Evolutionary conservation across 2,329 filamentous ascomycete species (phyloP).

Genomic region (Emydomyces testavorans): DNA sequence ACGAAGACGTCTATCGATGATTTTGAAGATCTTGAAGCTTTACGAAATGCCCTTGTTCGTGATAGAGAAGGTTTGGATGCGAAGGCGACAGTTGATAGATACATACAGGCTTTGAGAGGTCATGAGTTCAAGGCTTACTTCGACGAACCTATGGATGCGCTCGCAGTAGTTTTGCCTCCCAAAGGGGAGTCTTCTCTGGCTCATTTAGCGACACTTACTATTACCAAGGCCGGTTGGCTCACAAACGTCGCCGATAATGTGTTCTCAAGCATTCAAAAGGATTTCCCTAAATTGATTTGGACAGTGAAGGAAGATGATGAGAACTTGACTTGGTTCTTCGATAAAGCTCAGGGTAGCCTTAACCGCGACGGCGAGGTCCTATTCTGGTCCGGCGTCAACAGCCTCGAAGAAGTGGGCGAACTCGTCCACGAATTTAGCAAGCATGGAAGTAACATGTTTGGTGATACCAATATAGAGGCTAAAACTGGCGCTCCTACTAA

Average conservation of each 20-base stretch:
- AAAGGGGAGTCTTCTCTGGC: slow-evolving; percentile 55
- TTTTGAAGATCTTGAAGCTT: slow-evolving; percentile 61
- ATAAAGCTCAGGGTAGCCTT: slow-evolving; percentile 88
- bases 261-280: slow-evolving; percentile 85
- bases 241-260: slow-evolving; percentile 93
- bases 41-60: slow-evolving; percentile 72
- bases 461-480: slow-evolving; percentile 79
- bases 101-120: slow-evolving; percentile 64
- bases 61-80: slow-evolving; percentile 74
- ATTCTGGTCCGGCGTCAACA: slow-evolving; percentile 90
- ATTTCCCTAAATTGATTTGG: slow-evolving; percentile 83
- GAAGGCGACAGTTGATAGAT: slow-evolving; percentile 72
- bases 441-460: slow-evolving; percentile 67
- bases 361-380: slow-evolving; percentile 76
- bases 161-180: slow-evolving; percentile 76
- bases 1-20: slow-evolving; percentile 59
- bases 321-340: slow-evolving; percentile 96
- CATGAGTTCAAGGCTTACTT: slow-evolving; percentile 86
- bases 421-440: slow-evolving; percentile 76
- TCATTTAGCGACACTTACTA: slow-evolving; percentile 79
- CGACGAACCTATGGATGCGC: slow-evolving; percentile 83
- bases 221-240: slow-evolving; percentile 89
- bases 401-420: slow-evolving; percentile 65
- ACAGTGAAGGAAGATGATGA: slow-evolving; percentile 94
- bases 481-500: slow-evolving; percentile 59